These are phyloP conservation scores for Raddia guianensis DNA, from an alignment of 176 grass and related monocot species.

Conservation along the genomic window DNA sequence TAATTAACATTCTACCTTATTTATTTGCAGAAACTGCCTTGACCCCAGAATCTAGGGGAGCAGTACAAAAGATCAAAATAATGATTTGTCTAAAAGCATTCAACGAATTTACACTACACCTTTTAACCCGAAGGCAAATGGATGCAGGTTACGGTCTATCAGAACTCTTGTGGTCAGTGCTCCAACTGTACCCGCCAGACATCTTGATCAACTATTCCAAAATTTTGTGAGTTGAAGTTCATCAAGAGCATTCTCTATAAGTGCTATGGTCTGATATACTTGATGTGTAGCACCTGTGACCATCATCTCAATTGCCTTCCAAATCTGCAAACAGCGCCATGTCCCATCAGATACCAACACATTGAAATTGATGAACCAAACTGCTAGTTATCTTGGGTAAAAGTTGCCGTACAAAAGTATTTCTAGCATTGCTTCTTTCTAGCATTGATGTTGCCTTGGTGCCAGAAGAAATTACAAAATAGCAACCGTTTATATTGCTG, in stretches of 20 bases:
- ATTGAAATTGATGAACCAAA: not conserved
- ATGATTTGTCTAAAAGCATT: slow-evolving; percentile 14
- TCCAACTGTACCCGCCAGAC: slow-evolving; percentile 24
- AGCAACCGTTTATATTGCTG: not conserved
- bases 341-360: not conserved
- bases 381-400: not conserved
- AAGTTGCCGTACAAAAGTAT: not conserved
- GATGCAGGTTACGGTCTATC: slow-evolving; percentile 23
- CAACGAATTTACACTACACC: slow-evolving; percentile 43
- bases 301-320: slow-evolving; percentile 39
- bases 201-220: not conserved
- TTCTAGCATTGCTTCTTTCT: not conserved
- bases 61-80: slow-evolving; percentile 28
- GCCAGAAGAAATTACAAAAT: not conserved
- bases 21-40: slow-evolving; percentile 40
- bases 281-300: slow-evolving; percentile 34
- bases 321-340: slow-evolving; percentile 29
- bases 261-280: not conserved
- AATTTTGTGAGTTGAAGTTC: not conserved
- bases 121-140: slow-evolving; percentile 29
- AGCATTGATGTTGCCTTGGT: not conserved
- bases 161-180: slow-evolving; percentile 18
- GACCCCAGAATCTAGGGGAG: slow-evolving; percentile 17
- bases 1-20: slow-evolving; percentile 28
- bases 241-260: not conserved